Evolutionary conservation across 2,329 filamentous ascomycete genomes (phyloP).

Genomic region (Alternaria dauci): DNA sequence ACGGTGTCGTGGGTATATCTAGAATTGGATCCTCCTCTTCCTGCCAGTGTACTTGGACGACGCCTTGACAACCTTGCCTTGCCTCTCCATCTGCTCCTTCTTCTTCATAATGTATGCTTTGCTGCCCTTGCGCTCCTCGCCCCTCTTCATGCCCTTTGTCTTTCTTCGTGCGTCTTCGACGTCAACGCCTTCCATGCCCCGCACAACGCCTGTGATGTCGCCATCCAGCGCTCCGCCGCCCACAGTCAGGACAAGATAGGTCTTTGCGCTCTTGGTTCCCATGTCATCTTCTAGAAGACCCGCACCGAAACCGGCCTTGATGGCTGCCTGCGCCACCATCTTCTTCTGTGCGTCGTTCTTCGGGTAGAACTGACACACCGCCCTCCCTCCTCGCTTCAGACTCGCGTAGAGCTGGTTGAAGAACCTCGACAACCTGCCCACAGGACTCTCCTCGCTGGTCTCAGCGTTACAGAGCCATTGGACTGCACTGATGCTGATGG

Average conservation of each 20-base stretch:
- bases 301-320: slow-evolving; percentile 93
- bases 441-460: slow-evolving; percentile 80
- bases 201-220: slow-evolving; percentile 90
- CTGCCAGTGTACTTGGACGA: slow-evolving; percentile 94
- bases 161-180: slow-evolving; percentile 68
- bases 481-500: slow-evolving; percentile 93
- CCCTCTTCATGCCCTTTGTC: slow-evolving; percentile 61
- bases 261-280: slow-evolving; percentile 93
- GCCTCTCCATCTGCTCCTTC: slow-evolving; percentile 91
- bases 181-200: slow-evolving; percentile 85
- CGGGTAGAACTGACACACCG: slow-evolving; percentile 97
- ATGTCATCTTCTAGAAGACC: slow-evolving; percentile 95
- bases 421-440: slow-evolving; percentile 81
- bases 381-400: slow-evolving; percentile 82
- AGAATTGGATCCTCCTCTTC: slow-evolving; percentile 83
- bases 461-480: slow-evolving; percentile 99
- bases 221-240: slow-evolving; percentile 70
- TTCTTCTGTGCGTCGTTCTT: slow-evolving; percentile 90
- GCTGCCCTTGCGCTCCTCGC: slow-evolving; percentile 77
- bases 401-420: slow-evolving; percentile 92
- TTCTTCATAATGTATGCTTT: slow-evolving; percentile 86
- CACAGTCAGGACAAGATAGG: slow-evolving; percentile 94
- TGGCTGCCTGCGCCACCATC: slow-evolving; percentile 91
- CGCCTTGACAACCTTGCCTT: slow-evolving; percentile 92
- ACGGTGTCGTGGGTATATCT: slow-evolving; percentile 38